Evolutionary conservation across 768 basidiomycete genomes (phyloP).

Genomic region (Leccinum incarnatum): DNA sequence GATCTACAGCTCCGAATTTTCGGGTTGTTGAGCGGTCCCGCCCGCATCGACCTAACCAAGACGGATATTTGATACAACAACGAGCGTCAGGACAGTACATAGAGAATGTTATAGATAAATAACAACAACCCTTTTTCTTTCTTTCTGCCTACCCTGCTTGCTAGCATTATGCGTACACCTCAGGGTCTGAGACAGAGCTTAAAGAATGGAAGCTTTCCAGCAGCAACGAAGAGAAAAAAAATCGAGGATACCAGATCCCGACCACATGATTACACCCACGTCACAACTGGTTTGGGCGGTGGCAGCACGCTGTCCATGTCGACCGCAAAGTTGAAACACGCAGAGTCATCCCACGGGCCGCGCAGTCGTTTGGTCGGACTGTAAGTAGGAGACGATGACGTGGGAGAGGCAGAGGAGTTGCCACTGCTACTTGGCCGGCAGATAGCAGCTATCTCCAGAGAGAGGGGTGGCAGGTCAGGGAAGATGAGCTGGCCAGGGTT

Average conservation of each 20-base stretch:
- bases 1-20: not conserved
- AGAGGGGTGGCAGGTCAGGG: slow-evolving; percentile 25
- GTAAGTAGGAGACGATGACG: slow-evolving; percentile 16
- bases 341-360: slow-evolving; percentile 61
- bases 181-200: not conserved
- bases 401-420: slow-evolving; percentile 7
- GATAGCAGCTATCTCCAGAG: slow-evolving; percentile 19
- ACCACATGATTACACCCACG: slow-evolving; percentile 9
- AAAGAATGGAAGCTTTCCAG: slow-evolving; percentile 1
- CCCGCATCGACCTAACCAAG: not conserved
- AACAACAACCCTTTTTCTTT: not conserved
- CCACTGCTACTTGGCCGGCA: slow-evolving; percentile 14
- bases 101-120: not conserved
- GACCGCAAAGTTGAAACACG: slow-evolving; percentile 40
- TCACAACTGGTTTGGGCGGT: slow-evolving; percentile 45
- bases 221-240: not conserved
- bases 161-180: not conserved
- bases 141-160: not conserved
- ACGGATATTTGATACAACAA: slow-evolving; percentile 1
- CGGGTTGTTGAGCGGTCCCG: slow-evolving; percentile 1
- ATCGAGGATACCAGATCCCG: not conserved
- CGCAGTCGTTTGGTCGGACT: slow-evolving; percentile 29
- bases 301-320: slow-evolving; percentile 48
- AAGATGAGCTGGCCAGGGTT: slow-evolving; percentile 7
- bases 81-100: slow-evolving; percentile 4